Evolutionary conservation across 129 eudicot genomes (phyloP).

Genomic region (Erigeron canadensis): DNA sequence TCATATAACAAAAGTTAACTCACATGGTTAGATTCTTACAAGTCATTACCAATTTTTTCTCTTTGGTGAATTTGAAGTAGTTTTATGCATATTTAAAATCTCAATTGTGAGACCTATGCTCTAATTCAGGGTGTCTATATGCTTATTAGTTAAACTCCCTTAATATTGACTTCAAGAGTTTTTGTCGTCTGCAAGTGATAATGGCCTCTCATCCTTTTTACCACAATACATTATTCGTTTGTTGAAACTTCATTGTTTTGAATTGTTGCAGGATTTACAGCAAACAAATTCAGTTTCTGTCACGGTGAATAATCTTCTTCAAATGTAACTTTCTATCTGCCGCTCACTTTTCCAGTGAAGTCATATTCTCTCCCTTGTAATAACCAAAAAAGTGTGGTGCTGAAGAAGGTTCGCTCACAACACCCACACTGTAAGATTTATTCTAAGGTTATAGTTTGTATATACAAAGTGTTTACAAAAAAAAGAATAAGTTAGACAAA

Average conservation of each 20-base stretch:
- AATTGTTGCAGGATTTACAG: constrained; percentile 80
- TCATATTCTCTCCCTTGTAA: constrained; percentile 2
- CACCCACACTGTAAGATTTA: constrained; percentile 15
- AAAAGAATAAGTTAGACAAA: constrained; percentile 18
- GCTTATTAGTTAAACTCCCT: background rate
- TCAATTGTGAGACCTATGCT: background rate
- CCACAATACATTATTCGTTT: background rate
- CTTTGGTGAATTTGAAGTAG: background rate
- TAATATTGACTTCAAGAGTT: background rate
- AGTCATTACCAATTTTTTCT: background rate
- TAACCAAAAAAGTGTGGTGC: constrained; percentile 9
- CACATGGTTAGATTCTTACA: background rate
- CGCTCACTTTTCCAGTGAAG: constrained; percentile 2
- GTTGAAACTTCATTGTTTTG: constrained; percentile 22
- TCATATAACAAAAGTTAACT: background rate
- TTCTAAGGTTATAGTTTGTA: constrained; percentile 34
- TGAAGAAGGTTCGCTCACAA: constrained; percentile 19
- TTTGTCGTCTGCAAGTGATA: background rate
- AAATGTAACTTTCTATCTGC: constrained; percentile 45
- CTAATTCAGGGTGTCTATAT: background rate
- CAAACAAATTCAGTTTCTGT: constrained; percentile 80
- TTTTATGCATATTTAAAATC: background rate
- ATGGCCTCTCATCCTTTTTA: background rate
- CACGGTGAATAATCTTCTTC: constrained; percentile 96
- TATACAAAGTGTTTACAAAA: constrained; percentile 31